Evolutionary conservation across 2,329 filamentous ascomycete genomes (phyloP), one percentile per base, ranked within the genome.

Genomic region (Phaeosphaeria sp.): DNA sequence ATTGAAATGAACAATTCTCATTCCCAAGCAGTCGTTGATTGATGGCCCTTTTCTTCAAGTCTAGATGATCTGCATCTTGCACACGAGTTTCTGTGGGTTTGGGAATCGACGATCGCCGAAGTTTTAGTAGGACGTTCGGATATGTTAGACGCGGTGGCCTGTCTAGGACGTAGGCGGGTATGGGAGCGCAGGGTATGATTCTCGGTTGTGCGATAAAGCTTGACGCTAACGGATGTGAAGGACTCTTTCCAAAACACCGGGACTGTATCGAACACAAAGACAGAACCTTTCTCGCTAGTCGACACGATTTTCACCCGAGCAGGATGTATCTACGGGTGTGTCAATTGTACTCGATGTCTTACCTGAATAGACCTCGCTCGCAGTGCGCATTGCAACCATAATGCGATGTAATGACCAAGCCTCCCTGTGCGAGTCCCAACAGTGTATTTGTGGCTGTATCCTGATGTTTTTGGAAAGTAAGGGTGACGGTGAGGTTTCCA

Each of bases 331-430:
- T 30, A 30, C 25, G 25, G 25, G n/a, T 25, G 21, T 13, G 23
- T n/a, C n/a, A n/a, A n/a, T n/a, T n/a, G n/a, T n/a, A n/a, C n/a
- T n/a, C n/a, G n/a, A n/a, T n/a, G 39, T n/a, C 21, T 25, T 27
- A 55, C 52, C 36, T 46, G n/a, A 50, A 50, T 13, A 50, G 33
- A 25, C 30, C 50, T 10, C 53, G 36, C 23, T 55, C 53, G n/a
- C 52, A 46, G 43, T 46, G 46, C 17, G n/a, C 13, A 25, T 55
- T 55, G 36, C 52, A 55, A 13, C 53, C 53, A 55, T 44, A 46
- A 21, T 55, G 53, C 6, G 53, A 55, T 1, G 46, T 50, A 15
- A 55, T 30, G 6, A 55, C 25, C 36, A 55, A n/a, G 25, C 50
- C 50, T 18, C 53, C 53, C 5, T 17, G 15, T 33, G 20, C 46